Conservation (phyloP, 2,329 filamentous ascomycete species). For the Colletotrichum orchidophilum region DNA sequence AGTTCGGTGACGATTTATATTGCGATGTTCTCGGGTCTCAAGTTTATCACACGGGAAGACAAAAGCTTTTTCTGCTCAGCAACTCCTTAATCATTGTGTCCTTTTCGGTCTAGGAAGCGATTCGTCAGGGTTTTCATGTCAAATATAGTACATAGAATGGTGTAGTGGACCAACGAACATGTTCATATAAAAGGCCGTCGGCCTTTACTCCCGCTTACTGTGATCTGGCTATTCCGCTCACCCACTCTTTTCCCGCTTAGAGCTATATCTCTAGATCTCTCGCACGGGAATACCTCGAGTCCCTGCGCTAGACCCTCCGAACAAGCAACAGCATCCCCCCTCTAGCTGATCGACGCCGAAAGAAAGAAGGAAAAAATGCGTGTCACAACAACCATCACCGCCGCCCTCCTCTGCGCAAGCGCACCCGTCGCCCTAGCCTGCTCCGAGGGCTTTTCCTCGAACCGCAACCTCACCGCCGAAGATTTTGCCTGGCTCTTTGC, state of each 20-base stretch:
- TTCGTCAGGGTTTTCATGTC: not conserved
- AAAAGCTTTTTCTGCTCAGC: not conserved
- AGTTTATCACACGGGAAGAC: not conserved
- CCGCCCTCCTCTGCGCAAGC: not conserved
- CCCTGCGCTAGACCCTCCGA: not conserved
- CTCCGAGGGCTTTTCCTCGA: not conserved
- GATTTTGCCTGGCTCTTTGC: conserved; percentile 4
- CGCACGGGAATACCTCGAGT: not conserved
- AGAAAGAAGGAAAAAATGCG: not conserved
- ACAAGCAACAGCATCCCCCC: not conserved
- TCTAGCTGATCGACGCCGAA: too few species aligned
- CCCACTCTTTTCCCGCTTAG: not conserved
- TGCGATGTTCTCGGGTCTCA: not conserved
- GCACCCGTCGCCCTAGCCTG: not conserved
- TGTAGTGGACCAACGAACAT: too few species aligned
- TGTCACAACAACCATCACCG: not conserved
- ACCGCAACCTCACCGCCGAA: not conserved
- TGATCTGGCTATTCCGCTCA: not conserved
- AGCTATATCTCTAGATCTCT: not conserved
- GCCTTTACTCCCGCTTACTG: not conserved
- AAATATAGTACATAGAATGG: too few species aligned
- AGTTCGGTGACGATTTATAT: not conserved
- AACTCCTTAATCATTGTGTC: not conserved
- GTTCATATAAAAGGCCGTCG: not conserved
- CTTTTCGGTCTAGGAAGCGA: not conserved